Base-by-base conservation (phyloP, 805 yeast genomes). In the Kodamaea laetipori region DNA sequence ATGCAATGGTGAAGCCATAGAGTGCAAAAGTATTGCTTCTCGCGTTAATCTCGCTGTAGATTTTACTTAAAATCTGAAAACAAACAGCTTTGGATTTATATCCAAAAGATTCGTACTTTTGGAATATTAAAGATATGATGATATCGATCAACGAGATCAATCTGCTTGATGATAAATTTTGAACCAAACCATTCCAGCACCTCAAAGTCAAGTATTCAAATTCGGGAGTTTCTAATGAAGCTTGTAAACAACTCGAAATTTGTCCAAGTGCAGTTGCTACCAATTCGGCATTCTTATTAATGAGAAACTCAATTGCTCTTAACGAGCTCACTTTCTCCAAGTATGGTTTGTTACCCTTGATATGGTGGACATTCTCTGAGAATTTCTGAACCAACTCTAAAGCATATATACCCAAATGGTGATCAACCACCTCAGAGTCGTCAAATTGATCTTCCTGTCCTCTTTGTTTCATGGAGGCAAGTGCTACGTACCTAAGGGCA, bases 241-340 rank as follows among this genome's bases (percentile, higher is more conserved):
- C 81, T 57, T 89, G 96, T 9, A 92, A 66, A 53, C 95, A 86
- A 1, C 95, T 85, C 46, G 88, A 84, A 4, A 92, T 78, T 58
- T 90, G 98, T 0, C 96, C 95, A 26, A 86, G 63, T 0, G 88
- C 87, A 28, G 70, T 60, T 2, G 70, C 55, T 0, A 68, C 66
- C 1, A 86, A 77, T 4, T 80, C 76, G 23, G 86, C 77, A 11
- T 81, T 71, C 18, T 73, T 67, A 33, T 74, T 70, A 5, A 86
- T 78, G 17, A 92, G 63, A 45, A 84, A 78, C 28, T 82, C 78
- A 23, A 92, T 76, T 0, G 96, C 97, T 44, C 80, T 70, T 2
- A 92, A 71, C 1, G 92, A 83, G 27, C 79, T 75, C 1, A 82
- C 67, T 56, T 86, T 89, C 38, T 86, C 90, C 39, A 83, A 69